phyloP scores from a whole-genome alignment of 1,284 basidiomycete species.

The Microbotryum intermedium region DNA sequence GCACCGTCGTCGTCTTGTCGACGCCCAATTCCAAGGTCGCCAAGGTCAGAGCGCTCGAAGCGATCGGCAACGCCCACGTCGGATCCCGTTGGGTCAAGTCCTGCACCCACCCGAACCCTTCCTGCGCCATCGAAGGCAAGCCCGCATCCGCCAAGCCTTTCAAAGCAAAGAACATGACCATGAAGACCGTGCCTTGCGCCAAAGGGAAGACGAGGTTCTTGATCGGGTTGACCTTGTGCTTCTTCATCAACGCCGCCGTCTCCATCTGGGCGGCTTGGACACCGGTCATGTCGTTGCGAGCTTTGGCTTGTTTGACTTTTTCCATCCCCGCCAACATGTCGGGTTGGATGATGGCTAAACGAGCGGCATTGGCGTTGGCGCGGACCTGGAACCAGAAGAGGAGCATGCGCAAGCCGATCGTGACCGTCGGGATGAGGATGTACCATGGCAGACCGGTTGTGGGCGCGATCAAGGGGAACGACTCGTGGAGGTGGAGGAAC shows the following conservation, averaged over 20 bases:
- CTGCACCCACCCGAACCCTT: constrained; percentile 65
- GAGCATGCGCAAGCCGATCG: constrained; percentile 57
- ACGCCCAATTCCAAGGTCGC: constrained; percentile 60
- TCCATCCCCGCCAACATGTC: constrained; percentile 53
- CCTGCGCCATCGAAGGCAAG: constrained; percentile 62
- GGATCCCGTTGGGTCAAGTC: constrained; percentile 75
- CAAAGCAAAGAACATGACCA: constrained; percentile 79
- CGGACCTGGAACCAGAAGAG: constrained; percentile 64
- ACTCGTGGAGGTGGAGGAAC: constrained; percentile 30
- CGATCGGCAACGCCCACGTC: constrained; percentile 63
- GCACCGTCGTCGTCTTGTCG: constrained; percentile 53
- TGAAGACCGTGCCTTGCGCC: constrained; percentile 66
- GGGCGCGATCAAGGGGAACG: constrained; percentile 17
- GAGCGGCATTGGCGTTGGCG: constrained; percentile 57
- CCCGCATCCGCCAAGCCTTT: constrained; percentile 62
- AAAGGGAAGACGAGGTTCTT: constrained; percentile 55
- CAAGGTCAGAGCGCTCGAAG: constrained; percentile 57
- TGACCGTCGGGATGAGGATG: constrained; percentile 56
- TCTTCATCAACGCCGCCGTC: constrained; percentile 56
- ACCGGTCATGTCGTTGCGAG: constrained; percentile 48
- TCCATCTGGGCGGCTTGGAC: constrained; percentile 51
- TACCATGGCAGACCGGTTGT: constrained; percentile 38
- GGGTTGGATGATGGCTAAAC: constrained; percentile 57
- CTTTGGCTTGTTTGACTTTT: constrained; percentile 46
- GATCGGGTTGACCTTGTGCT: constrained; percentile 60